Conservation (phyloP, 2,329 filamentous ascomycete genomes). For the Myriosclerotinia scirpicola region DNA sequence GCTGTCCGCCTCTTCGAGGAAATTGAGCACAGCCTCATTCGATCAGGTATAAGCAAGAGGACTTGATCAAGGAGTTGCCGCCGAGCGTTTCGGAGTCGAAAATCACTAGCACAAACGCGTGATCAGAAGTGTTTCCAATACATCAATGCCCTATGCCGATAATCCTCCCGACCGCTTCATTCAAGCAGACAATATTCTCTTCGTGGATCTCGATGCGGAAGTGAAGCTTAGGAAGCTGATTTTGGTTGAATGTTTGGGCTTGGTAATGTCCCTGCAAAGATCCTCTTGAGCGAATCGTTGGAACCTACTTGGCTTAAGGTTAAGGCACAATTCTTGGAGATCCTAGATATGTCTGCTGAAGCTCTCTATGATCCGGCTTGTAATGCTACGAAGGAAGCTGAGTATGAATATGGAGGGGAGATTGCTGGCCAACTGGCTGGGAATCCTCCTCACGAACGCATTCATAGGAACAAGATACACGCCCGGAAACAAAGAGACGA, state of each 20-base stretch:
- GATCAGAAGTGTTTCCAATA: neutral
- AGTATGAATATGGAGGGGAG: neutral
- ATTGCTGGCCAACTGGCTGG: neutral
- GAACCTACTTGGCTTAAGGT: neutral
- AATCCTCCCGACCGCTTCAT: neutral
- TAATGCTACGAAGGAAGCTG: neutral
- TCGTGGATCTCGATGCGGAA: neutral
- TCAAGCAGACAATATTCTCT: neutral
- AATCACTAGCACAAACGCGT: neutral
- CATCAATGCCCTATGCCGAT: neutral
- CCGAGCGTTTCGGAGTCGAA: neutral
- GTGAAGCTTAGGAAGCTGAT: neutral
- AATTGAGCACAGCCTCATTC: neutral
- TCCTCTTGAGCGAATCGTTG: neutral
- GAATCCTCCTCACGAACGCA: neutral
- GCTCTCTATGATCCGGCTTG: neutral
- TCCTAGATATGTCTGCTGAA: neutral
- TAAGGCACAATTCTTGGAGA: neutral
- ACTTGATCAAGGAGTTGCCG: neutral
- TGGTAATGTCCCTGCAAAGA: neutral
- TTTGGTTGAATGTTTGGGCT: neutral
- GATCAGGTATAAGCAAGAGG: neutral
- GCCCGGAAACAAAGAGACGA: neutral
- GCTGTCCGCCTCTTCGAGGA: neutral
- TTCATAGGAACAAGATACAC: neutral